These are phyloP conservation scores for Rubus parviflorus DNA, from an alignment of 306 rosid species.

Conservation along the genomic window DNA sequence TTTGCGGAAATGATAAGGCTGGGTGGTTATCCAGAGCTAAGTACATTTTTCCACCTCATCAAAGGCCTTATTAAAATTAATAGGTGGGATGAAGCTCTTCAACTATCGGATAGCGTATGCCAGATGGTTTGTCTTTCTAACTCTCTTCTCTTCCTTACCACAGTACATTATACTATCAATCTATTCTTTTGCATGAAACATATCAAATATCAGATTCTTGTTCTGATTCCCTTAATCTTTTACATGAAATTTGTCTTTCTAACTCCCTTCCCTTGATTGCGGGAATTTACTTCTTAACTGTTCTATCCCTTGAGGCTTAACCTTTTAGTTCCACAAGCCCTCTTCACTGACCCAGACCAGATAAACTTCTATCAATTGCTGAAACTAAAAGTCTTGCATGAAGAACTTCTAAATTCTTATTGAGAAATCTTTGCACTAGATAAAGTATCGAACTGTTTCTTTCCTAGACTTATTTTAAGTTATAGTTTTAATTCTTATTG, in stretches of 20 bases:
- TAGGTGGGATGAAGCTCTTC: constrained; percentile 81
- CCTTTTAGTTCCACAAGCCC: neutral
- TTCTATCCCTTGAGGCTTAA: neutral
- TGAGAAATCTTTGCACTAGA: neutral
- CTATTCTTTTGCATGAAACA: constrained; percentile 5
- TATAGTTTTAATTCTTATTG: neutral
- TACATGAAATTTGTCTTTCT: neutral
- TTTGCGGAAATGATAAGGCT: constrained; percentile 56
- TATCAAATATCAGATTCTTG: neutral
- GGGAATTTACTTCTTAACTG: neutral
- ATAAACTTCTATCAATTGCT: neutral
- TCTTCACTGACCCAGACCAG: neutral
- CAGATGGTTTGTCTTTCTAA: constrained; percentile 67
- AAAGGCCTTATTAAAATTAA: constrained; percentile 61
- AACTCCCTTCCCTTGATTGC: neutral
- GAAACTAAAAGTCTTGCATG: neutral
- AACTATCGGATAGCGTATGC: constrained; percentile 66
- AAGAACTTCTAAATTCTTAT: neutral
- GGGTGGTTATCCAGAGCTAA: constrained; percentile 63
- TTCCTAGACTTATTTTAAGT: neutral
- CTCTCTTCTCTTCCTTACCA: constrained; percentile 13
- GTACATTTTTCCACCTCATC: constrained; percentile 65
- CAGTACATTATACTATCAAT: constrained; percentile 9
- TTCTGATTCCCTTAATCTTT: constrained; percentile 3
- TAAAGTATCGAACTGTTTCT: neutral